Base-by-base conservation (phyloP, 2,329 filamentous ascomycete genomes). In the Fusarium ramigenum region DNA sequence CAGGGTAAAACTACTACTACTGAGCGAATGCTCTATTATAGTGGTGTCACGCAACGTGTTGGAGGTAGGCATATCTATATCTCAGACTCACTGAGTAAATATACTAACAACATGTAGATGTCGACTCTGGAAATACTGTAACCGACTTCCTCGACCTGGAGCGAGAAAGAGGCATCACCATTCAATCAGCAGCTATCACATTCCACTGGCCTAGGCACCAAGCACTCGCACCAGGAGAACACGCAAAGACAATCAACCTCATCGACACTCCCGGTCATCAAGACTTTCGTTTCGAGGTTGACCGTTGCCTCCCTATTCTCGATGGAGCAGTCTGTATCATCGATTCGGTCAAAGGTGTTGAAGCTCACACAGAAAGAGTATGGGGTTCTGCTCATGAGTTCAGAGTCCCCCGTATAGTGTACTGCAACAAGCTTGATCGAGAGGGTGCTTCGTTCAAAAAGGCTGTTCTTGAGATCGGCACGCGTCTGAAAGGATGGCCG, bases 1-100 rank as follows among this genome's bases (percentile, higher is more conserved):
- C 60, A 90, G 88, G 96, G 96, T 14, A 99, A 99, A 86, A 99
- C 96, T 3, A 98, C 96, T 0, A 99, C 96, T 0, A 98, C 96
- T 7, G 96, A 99, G 90, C 95, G 96, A 66, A 98, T 98, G 96
- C 92, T 99, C 79, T 98, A 95, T 80, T 97, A 98, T 79, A 97
- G 94, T 80, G 96, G 96, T 54, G 91, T 95, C 70, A 97, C 95
- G 15, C 88, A 93, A 74, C 88, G 95, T 81, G 91, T 98, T 79
- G 96, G 96, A 84, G 88, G 88, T 89, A 79, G 81, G 34, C 42
- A 63, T 49, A 49, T 10, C 18, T 43, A 60, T 44, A 46, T 12
- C 28, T 50, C 7, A 39, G 34, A 49, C 34, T 44, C 25, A 9
- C 18, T 7, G 28, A 4, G 2, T 8, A 28, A 16, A 46, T 11